Evolutionary conservation across 805 yeast genomes (phyloP).

Genomic region (Monosporozyma aerobia): DNA sequence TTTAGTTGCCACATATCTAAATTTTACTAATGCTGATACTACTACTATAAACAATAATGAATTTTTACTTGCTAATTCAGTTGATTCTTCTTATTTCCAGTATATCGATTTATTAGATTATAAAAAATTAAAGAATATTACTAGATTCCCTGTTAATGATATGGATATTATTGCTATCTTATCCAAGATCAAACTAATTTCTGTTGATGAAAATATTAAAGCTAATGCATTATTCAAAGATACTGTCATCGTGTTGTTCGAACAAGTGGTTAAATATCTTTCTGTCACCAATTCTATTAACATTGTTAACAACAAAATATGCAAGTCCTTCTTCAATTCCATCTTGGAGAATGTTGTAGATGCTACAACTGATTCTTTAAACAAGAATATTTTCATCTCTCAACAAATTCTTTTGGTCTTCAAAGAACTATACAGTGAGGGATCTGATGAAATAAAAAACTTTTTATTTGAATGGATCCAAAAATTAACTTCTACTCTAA

Average conservation of each 20-base stretch:
- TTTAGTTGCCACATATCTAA: constrained; percentile 10
- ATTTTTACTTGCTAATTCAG: constrained; percentile 10
- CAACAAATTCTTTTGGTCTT: constrained; percentile 2
- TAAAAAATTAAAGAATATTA: constrained; percentile 18
- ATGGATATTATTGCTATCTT: constrained; percentile 42
- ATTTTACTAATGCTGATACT: constrained; percentile 15
- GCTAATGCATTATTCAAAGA: constrained; percentile 17
- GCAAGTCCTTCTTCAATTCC: constrained; percentile 3
- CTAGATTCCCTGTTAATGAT: constrained; percentile 36
- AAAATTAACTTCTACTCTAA: not conserved
- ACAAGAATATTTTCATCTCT: constrained; percentile 1
- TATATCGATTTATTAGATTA: constrained; percentile 28
- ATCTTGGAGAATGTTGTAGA: not conserved
- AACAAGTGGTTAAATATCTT: constrained; percentile 38
- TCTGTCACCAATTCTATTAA: constrained; percentile 5
- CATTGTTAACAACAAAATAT: constrained; percentile 3
- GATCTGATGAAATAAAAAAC: not conserved
- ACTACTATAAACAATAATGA: constrained; percentile 8
- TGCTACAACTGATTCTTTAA: not conserved
- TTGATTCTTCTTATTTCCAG: constrained; percentile 29
- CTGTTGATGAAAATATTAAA: constrained; percentile 18
- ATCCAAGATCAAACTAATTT: constrained; percentile 30
- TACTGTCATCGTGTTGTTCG: constrained; percentile 31
- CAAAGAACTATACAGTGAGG: not conserved
- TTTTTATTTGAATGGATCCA: constrained; percentile 1